Percentiles rank a stretch among this genome's conserved stretches.
Evolutionary conservation across 2,329 filamentous ascomycete species (phyloP).

Genomic region (Metarhizium sp.): DNA sequence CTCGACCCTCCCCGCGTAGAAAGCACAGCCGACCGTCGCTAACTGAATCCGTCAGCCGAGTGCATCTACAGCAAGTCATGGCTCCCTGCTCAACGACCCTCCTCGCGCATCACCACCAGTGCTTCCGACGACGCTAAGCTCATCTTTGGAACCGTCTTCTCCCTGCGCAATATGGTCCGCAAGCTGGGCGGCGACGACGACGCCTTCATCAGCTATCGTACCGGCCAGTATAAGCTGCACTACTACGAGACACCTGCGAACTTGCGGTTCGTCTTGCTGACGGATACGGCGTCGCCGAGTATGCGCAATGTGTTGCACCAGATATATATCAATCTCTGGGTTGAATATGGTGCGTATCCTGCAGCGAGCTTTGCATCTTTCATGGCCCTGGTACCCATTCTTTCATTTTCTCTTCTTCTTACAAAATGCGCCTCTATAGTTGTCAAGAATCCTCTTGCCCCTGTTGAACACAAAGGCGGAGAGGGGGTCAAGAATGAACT

Average conservation of each 20-base stretch:
- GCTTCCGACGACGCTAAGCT: slow-evolving; percentile 83
- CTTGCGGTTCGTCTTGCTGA: slow-evolving; percentile 94
- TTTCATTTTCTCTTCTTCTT: background rate
- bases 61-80: slow-evolving; percentile 94
- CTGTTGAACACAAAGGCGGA: slow-evolving; percentile 59
- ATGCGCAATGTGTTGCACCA: slow-evolving; percentile 93
- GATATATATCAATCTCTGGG: slow-evolving; percentile 97
- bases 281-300: slow-evolving; percentile 78
- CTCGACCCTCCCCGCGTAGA: background rate
- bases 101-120: slow-evolving; percentile 34
- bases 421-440: slow-evolving; percentile 32
- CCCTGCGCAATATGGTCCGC: slow-evolving; percentile 89
- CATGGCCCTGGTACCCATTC: background rate
- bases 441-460: slow-evolving; percentile 60
- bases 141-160: slow-evolving; percentile 95
- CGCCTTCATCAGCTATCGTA: slow-evolving; percentile 89
- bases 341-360: slow-evolving; percentile 68
- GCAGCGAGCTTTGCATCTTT: background rate
- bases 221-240: slow-evolving; percentile 92
- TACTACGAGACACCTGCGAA: slow-evolving; percentile 98
- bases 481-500: slow-evolving; percentile 63
- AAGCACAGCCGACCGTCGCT: background rate
- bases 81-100: slow-evolving; percentile 41
- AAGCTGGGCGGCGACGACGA: slow-evolving; percentile 92
- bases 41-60: slow-evolving; percentile 54